Evolutionary conservation across 768 basidiomycete genomes (phyloP), one percentile per base, ranked within the genome.

Genomic region (Amanita pallidorosea): DNA sequence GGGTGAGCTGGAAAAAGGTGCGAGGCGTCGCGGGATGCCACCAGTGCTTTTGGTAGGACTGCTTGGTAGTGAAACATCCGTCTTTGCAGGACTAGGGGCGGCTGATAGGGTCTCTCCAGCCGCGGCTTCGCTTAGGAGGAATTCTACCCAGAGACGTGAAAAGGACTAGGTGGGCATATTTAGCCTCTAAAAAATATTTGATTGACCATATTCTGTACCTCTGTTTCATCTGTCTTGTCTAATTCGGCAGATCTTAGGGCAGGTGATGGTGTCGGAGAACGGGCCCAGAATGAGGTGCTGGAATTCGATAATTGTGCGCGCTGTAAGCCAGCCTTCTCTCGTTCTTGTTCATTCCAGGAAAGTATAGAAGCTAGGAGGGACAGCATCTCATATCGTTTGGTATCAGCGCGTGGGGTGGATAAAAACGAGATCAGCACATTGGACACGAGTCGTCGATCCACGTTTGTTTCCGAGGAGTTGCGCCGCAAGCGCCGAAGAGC

Each of bases 351-450:
- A 37, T 79, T 74, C 96, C 96, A 99, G 1, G 79, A 81, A n/a
- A 99, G 76, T 50, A 99, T 83, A 9, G 91, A 87, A 3, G 88
- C 77, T 12, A 99, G 76, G 0, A 99, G 74, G 2, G 81, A 74
- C 11, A 99, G 77, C 85, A 99, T 98, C 67, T 99, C 96, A 64
- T 95, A 99, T 2, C 95, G 83, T 62, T 99, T 99, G 29, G 84
- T 70, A 65, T 99, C 96, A 27, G 83, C 87, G 5, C 96, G 83
- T 5, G 93, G 89, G 1, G 92, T 95, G 20, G 78, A 78, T 47
- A 99, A 73, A 70, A 96, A 99, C 0, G 84, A 83, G 17, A 98
- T 74, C 13, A 99, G 71, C 51, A 98, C 83, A 61, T 99, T 99
- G 33, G 89, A 95, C 31, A 99, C 91, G 1, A 99, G 80, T 11